Evolutionary conservation across 768 basidiomycete species (phyloP).

Genomic region (Brasilioporus rufonigricans): DNA sequence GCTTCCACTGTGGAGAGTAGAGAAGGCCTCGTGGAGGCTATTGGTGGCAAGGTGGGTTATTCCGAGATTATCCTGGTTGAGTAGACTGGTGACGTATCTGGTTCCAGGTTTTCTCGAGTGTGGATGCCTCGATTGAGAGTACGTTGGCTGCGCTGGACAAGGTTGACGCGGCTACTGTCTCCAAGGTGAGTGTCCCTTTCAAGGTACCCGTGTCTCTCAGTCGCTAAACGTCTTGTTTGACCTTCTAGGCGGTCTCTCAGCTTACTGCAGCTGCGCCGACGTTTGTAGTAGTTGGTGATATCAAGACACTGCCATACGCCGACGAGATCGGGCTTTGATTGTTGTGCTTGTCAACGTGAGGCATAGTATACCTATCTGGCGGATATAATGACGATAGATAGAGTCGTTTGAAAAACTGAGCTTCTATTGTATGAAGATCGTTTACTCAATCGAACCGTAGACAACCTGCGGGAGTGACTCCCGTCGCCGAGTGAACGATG

Average conservation of each 20-base stretch:
- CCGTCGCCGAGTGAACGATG: too few relatives aligned
- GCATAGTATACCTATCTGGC: conserved; percentile 12
- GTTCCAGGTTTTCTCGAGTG: conserved; percentile 58
- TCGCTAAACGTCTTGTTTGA: not conserved
- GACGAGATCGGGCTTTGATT: conserved; percentile 78
- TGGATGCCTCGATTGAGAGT: conserved; percentile 53
- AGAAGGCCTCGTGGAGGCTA: conserved; percentile 57
- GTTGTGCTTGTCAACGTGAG: not conserved
- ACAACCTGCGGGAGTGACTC: too few relatives aligned
- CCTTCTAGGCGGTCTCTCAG: conserved; percentile 49
- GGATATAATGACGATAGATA: conserved; percentile 20
- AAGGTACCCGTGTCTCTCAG: not conserved
- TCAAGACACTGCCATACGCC: conserved; percentile 71
- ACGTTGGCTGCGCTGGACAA: conserved; percentile 70
- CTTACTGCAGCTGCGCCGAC: conserved; percentile 80
- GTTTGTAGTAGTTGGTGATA: conserved; percentile 82
- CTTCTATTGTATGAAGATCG: too few relatives aligned
- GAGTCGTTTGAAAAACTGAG: not conserved
- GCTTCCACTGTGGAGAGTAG: conserved; percentile 69
- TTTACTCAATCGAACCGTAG: too few relatives aligned
- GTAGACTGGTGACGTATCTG: not conserved
- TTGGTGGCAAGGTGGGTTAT: conserved; percentile 62
- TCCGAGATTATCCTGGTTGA: not conserved
- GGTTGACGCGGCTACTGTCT: conserved; percentile 61
- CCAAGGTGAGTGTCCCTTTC: conserved; percentile 60